phyloP scores from a whole-genome alignment of 345 rosid species.

The Bruguiera parviflora region DNA sequence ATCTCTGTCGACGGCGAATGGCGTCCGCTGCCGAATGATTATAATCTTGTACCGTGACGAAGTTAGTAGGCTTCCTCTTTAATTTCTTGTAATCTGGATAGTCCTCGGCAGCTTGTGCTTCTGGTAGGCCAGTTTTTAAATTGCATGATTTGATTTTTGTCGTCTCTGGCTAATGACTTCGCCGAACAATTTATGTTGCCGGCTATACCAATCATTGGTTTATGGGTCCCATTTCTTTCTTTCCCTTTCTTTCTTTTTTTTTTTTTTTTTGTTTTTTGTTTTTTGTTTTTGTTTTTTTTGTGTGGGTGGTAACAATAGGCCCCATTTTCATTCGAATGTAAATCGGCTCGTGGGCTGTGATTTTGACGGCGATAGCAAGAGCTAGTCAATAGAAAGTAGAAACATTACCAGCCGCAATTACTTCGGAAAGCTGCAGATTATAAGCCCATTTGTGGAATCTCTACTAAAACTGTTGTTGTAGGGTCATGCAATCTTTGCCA shows the following conservation, averaged over 20 bases:
- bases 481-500: not conserved
- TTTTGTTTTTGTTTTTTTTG: no score
- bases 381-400: not conserved
- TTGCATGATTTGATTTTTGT: not conserved
- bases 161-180: not conserved
- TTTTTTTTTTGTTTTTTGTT: no score
- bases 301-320: no score
- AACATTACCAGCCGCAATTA: not conserved
- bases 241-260: no score
- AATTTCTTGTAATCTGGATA: not conserved
- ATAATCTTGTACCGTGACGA: not conserved
- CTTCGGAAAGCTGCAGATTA: no score
- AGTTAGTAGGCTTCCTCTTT: not conserved
- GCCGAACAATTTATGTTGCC: not conserved
- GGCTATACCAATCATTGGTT: not conserved
- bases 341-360: not conserved
- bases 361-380: slow-evolving; percentile 9
- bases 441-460: not conserved
- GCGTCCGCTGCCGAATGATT: not conserved
- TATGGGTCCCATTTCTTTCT: not conserved
- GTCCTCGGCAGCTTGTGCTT: not conserved
- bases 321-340: not conserved
- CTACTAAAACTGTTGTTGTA: not conserved
- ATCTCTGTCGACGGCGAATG: not conserved
- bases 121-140: not conserved